These are phyloP conservation scores for Fistulifera pelliculosa DNA, from an alignment of 108 stramenopile species.

Conservation along the genomic window DNA sequence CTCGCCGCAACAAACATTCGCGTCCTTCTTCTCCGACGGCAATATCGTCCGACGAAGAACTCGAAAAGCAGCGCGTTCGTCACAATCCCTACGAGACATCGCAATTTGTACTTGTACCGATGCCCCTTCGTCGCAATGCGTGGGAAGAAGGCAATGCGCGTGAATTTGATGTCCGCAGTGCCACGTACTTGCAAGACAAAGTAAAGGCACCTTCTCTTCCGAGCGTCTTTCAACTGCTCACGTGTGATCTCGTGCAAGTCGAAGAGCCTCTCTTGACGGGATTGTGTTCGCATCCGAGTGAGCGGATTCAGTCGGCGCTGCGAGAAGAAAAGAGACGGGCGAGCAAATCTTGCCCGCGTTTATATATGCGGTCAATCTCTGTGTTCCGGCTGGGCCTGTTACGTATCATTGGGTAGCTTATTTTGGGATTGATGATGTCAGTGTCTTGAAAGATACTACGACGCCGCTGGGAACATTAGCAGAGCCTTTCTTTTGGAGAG, in stretches of 20 bases:
- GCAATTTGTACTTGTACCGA: conserved; percentile 7
- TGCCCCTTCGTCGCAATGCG: conserved; percentile 29
- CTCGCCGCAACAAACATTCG: no score
- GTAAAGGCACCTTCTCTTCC: conserved; percentile 59
- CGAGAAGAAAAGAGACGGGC: conserved; percentile 33
- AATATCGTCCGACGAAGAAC: no score
- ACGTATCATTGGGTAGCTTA: conserved; percentile 66
- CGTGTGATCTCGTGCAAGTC: conserved; percentile 73
- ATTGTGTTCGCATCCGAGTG: conserved; percentile 72
- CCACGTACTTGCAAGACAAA: conserved; percentile 53
- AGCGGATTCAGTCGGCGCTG: conserved; percentile 75
- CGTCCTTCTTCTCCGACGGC: no score
- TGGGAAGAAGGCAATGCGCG: conserved; percentile 75
- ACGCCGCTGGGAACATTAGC: conserved; percentile 61
- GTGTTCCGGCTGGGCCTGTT: conserved; percentile 43
- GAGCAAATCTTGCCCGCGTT: conserved; percentile 49
- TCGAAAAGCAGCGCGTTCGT: no score
- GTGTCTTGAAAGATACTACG: conserved; percentile 20
- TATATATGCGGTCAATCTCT: conserved; percentile 66
- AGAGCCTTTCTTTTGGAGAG: conserved; percentile 62
- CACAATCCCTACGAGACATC: no score
- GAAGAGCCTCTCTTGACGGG: conserved; percentile 51
- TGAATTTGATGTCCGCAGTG: conserved; percentile 74
- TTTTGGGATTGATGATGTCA: conserved; percentile 59
- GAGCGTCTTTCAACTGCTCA: conserved; percentile 64